Evolutionary conservation across 352 stramenopile species (phyloP).

Genomic region (Phytophthora macrochlamydospora): DNA sequence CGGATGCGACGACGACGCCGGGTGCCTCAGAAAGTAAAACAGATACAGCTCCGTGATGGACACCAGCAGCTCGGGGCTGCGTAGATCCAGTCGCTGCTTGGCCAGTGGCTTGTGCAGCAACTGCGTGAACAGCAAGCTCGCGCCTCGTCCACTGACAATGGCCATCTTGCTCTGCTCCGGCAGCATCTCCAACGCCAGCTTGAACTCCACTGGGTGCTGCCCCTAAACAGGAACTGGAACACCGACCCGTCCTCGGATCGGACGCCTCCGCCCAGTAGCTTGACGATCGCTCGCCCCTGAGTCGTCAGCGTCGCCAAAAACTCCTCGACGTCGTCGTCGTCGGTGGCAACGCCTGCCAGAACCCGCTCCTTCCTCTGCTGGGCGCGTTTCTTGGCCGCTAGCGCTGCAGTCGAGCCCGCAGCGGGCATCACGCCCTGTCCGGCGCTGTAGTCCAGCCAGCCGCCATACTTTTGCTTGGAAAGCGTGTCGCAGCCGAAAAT

Average conservation of each 20-base stretch:
- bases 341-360: slow-evolving; percentile 39
- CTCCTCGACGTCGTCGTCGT: slow-evolving; percentile 65
- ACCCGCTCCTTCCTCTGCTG: slow-evolving; percentile 51
- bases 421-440: slow-evolving; percentile 35
- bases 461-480: slow-evolving; percentile 82
- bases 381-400: slow-evolving; percentile 27
- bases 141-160: slow-evolving; percentile 69
- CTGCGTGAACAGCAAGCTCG: slow-evolving; percentile 80
- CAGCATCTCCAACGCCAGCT: slow-evolving; percentile 78
- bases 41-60: slow-evolving; percentile 87
- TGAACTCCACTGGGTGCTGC: slow-evolving; percentile 81
- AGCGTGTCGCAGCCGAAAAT: slow-evolving; percentile 74
- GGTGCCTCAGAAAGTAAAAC: slow-evolving; percentile 87
- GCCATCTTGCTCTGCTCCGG: slow-evolving; percentile 83
- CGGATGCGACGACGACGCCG: slow-evolving; percentile 70
- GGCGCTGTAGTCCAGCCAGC: slow-evolving; percentile 85
- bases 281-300: slow-evolving; percentile 59
- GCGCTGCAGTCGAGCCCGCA: slow-evolving; percentile 17
- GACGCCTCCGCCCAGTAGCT: slow-evolving; percentile 61
- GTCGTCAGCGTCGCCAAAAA: slow-evolving; percentile 53
- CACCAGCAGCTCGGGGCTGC: slow-evolving; percentile 78
- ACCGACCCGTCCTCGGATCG: slow-evolving; percentile 76
- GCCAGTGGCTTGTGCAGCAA: slow-evolving; percentile 80
- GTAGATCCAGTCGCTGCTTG: slow-evolving; percentile 80
- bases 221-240: slow-evolving; percentile 82